These are phyloP conservation scores for Cryptosporidium meleagridis DNA, from an alignment of 169 alveolate genomes.

Conservation along the genomic window DNA sequence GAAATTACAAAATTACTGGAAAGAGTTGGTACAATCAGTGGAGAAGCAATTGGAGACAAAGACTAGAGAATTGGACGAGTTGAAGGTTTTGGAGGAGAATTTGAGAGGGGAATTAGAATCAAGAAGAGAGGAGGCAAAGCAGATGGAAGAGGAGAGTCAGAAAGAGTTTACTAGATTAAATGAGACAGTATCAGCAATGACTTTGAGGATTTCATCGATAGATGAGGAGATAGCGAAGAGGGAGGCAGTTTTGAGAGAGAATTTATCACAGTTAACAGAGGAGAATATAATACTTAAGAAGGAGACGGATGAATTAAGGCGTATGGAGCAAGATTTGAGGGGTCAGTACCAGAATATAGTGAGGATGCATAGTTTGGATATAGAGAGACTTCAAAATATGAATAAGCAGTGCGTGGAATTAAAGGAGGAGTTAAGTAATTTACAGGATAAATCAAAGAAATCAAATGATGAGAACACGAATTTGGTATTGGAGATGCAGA, in stretches of 20 bases:
- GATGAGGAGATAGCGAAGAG: conserved; percentile 57
- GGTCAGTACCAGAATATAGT: conserved; percentile 71
- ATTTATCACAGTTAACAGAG: background rate
- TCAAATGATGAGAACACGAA: conserved; percentile 37
- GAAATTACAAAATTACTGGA: conserved; percentile 63
- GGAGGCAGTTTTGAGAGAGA: conserved; percentile 21
- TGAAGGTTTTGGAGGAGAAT: conserved; percentile 3
- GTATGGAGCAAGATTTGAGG: conserved; percentile 45
- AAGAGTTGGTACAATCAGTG: conserved; percentile 52
- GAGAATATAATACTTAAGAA: conserved; percentile 17
- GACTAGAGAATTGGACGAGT: conserved; percentile 21
- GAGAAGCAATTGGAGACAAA: conserved; percentile 61
- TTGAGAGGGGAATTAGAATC: conserved; percentile 4
- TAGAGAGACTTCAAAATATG: conserved; percentile 56
- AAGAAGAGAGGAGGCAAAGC: background rate
- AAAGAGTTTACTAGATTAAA: conserved; percentile 11
- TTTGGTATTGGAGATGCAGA: conserved; percentile 54
- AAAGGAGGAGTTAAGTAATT: conserved; percentile 15
- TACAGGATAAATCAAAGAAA: conserved; percentile 7
- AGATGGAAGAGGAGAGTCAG: conserved; percentile 27
- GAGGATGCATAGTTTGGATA: conserved; percentile 57
- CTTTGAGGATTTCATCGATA: conserved; percentile 42
- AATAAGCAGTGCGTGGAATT: conserved; percentile 35
- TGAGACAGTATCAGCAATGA: conserved; percentile 53
- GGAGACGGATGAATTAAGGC: conserved; percentile 35